A percentile compares a stretch with the other conserved stretches of the same genome.
Evolutionary conservation across 768 basidiomycete species (phyloP).

Genomic region (Ramaria sp.): DNA sequence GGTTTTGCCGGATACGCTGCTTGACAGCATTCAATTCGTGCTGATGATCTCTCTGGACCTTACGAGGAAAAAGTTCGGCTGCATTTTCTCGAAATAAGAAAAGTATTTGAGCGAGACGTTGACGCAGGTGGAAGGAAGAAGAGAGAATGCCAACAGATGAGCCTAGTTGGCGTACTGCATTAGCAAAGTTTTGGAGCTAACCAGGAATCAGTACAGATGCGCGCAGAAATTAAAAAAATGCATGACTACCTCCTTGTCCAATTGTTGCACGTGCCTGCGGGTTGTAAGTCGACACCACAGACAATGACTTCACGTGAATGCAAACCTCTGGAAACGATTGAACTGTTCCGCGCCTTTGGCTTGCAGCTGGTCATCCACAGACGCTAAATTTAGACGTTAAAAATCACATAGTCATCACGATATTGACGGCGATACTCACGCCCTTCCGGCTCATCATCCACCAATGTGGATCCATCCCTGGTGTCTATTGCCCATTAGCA

Average conservation of each 20-base stretch:
- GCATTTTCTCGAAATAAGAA: slow-evolving; percentile 69
- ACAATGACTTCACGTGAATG: background rate
- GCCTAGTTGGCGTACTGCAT: slow-evolving; percentile 66
- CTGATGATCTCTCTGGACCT: slow-evolving; percentile 33
- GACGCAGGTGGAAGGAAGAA: slow-evolving; percentile 60
- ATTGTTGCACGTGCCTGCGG: slow-evolving; percentile 42
- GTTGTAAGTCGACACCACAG: slow-evolving; percentile 4
- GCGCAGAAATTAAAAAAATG: too few species aligned
- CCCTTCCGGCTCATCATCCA: slow-evolving; percentile 55
- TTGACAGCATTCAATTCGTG: slow-evolving; percentile 27
- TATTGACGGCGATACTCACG: slow-evolving; percentile 34
- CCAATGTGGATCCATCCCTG: slow-evolving; percentile 24
- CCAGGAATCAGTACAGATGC: slow-evolving; percentile 9
- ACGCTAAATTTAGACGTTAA: slow-evolving; percentile 28
- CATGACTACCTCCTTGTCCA: slow-evolving; percentile 45
- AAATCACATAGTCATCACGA: background rate
- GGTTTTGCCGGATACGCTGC: slow-evolving; percentile 25
- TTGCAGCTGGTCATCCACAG: slow-evolving; percentile 62
- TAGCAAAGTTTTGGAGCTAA: slow-evolving; percentile 68
- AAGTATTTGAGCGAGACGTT: slow-evolving; percentile 55
- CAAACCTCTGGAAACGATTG: slow-evolving; percentile 50
- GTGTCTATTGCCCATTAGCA: background rate
- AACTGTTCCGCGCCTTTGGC: slow-evolving; percentile 55
- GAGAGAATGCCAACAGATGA: slow-evolving; percentile 70
- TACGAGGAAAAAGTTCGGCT: slow-evolving; percentile 65